A percentile compares a stretch with the other conserved stretches of the same genome.
Conservation (phyloP, 176 grass and related monocot genomes). For the Carex littledalei region DNA sequence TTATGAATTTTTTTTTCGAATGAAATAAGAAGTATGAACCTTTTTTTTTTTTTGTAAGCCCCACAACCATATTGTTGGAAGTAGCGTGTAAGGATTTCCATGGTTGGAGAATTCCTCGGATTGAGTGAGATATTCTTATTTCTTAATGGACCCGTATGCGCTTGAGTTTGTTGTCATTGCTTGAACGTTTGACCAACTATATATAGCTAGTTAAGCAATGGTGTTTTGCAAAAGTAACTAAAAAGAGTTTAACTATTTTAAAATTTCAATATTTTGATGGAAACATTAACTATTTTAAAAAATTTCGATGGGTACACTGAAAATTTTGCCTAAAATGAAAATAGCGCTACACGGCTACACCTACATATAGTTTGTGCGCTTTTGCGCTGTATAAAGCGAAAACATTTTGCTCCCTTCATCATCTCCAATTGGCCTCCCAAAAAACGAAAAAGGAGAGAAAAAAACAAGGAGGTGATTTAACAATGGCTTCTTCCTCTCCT, state of each 20-base stretch:
- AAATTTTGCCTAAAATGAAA: no score
- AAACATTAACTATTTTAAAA: no score
- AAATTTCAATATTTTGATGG: no score
- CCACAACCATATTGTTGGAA: neutral
- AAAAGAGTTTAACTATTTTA: neutral
- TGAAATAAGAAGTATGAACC: no score
- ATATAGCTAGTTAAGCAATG: neutral
- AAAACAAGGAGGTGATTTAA: neutral
- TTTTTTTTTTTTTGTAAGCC: no score
- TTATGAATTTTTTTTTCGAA: no score
- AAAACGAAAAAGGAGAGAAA: neutral
- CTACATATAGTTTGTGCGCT: no score
- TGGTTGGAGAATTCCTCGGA: neutral
- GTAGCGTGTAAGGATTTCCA: neutral
- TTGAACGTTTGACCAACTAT: neutral
- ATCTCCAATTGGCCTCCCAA: conserved; percentile 9
- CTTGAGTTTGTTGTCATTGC: neutral
- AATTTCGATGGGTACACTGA: no score
- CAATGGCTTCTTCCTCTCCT: conserved; percentile 51
- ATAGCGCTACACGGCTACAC: no score
- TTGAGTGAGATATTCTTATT: neutral
- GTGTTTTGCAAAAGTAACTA: neutral
- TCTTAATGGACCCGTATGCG: neutral
- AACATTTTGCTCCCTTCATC: neutral
- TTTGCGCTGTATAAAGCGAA: no score